Conservation (phyloP, 164 flowering plant genomes). For the Sedum album region DNA sequence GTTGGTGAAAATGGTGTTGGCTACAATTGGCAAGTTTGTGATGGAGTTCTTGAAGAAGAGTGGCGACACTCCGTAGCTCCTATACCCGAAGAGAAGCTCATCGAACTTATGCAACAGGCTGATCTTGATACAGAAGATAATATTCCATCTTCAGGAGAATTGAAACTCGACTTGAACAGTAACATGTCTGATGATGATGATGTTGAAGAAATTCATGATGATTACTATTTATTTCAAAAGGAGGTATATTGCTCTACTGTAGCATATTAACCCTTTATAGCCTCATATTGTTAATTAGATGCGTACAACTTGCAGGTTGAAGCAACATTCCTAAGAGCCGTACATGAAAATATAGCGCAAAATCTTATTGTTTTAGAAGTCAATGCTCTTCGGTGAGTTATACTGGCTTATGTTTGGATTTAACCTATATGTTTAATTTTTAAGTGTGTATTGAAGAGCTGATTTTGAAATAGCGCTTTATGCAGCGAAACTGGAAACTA, state of each 20-base stretch:
- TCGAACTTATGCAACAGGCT: slow-evolving; percentile 22
- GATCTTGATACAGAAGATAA: slow-evolving; percentile 49
- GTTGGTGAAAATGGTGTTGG: slow-evolving; percentile 82
- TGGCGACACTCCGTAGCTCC: slow-evolving; percentile 97
- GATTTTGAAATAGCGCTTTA: background rate
- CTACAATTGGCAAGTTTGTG: slow-evolving; percentile 72
- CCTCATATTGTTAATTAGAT: background rate
- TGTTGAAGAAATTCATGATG: slow-evolving; percentile 33
- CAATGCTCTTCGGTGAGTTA: slow-evolving; percentile 69
- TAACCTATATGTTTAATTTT: background rate
- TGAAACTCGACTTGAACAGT: slow-evolving; percentile 32
- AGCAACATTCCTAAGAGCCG: slow-evolving; percentile 84
- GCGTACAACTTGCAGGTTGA: slow-evolving; percentile 48
- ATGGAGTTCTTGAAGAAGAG: slow-evolving; percentile 80
- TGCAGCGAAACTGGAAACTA: too few species aligned
- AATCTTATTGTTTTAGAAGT: slow-evolving; percentile 69
- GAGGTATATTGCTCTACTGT: slow-evolving; percentile 39
- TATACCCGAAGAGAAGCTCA: slow-evolving; percentile 61
- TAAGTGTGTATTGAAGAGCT: background rate
- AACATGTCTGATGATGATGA: slow-evolving; percentile 47
- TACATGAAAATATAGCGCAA: slow-evolving; percentile 62
- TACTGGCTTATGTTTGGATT: background rate
- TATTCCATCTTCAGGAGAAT: slow-evolving; percentile 60
- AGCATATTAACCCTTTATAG: slow-evolving; percentile 2
- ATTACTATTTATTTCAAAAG: slow-evolving; percentile 64